A percentile compares a stretch with the other conserved stretches of the same genome.
phyloP scores from a whole-genome alignment of 1,284 basidiomycete genomes.

The Boletus sp. region DNA sequence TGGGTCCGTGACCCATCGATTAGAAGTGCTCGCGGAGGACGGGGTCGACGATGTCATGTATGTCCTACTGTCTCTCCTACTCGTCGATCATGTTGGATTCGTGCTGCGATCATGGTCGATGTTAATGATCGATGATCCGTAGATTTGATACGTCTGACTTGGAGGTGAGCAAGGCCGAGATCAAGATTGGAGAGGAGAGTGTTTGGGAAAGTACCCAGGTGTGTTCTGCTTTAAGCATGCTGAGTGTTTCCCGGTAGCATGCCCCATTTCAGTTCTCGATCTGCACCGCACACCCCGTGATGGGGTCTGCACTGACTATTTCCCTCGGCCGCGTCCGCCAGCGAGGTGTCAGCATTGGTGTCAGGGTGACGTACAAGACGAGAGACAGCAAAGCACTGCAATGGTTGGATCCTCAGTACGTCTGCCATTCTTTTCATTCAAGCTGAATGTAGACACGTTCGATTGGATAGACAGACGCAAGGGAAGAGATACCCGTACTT shows the following conservation, averaged over 20 bases:
- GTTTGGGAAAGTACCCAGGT: constrained; percentile 19
- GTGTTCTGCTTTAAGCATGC: neutral
- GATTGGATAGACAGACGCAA: constrained; percentile 77
- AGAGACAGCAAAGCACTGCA: constrained; percentile 91
- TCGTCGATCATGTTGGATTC: neutral
- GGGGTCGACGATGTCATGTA: constrained; percentile 68
- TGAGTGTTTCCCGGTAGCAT: neutral
- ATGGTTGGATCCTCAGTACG: constrained; percentile 87
- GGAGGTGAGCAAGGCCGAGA: constrained; percentile 60
- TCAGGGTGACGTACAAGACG: constrained; percentile 65
- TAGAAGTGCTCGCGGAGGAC: constrained; percentile 58
- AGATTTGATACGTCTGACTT: constrained; percentile 85
- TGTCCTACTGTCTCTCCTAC: constrained; percentile 24
- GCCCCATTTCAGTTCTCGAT: constrained; percentile 51
- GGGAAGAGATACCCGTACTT: constrained; percentile 87
- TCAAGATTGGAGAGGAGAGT: constrained; percentile 48
- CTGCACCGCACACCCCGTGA: constrained; percentile 60
- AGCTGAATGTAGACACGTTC: neutral
- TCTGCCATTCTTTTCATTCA: neutral
- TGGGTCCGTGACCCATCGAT: constrained; percentile 74
- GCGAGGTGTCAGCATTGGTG: constrained; percentile 31
- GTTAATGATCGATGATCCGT: neutral
- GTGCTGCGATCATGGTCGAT: neutral
- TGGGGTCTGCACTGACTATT: constrained; percentile 73
- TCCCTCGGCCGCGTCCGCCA: constrained; percentile 43